Base-by-base conservation (phyloP, 176 grass and related monocot species). In the Rhynchospora tenuis region DNA sequence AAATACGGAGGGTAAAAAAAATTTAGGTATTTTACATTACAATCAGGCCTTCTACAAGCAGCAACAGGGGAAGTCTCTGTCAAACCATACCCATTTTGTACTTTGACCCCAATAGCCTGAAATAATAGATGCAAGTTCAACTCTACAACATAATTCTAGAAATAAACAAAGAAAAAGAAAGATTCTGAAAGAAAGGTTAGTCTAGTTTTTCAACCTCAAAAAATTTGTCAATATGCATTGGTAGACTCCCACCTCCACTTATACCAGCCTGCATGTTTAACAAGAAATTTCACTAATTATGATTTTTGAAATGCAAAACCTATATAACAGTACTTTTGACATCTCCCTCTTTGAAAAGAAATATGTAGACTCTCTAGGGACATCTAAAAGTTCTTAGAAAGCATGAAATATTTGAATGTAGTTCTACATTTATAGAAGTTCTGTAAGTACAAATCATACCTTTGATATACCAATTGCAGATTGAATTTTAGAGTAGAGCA, bases 1-100 rank as follows among this genome's bases (percentile, higher is more conserved):
- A 10, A 65, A 9, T 42, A 29, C 46, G 42, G 33, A 24, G 47
- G 5, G 11, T 50, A 7, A 75, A 54, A 54, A 47, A 75, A 17
- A 23, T 29, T 57, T 59, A 28, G 47, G 22, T 58, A 83, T 78
- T 83, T 89, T 91, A 98, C 95, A 90, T 98, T 98, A 79, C 81
- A 91, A 65, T 65, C 87, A 84, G 95, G 95, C 5, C 79, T 83
- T 86, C 95, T 94, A 80, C 82, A 86, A 73, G 92, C 95, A 64
- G 87, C 73, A 85, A 87, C 92, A 82, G 95, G 95, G 82, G 95
- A 98, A 64, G 95, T 98, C 78, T 98, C 95, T 85, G 95, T 98
- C 79, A 95, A 83, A 80, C 95, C 95, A 79, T 98, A 98, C 57
- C 95, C 95, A 55, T 98, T 98, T 85, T 93, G 92, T 64, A 98